Base-by-base conservation (phyloP, 2,329 filamentous ascomycete genomes). In the Madurella fahalii region DNA sequence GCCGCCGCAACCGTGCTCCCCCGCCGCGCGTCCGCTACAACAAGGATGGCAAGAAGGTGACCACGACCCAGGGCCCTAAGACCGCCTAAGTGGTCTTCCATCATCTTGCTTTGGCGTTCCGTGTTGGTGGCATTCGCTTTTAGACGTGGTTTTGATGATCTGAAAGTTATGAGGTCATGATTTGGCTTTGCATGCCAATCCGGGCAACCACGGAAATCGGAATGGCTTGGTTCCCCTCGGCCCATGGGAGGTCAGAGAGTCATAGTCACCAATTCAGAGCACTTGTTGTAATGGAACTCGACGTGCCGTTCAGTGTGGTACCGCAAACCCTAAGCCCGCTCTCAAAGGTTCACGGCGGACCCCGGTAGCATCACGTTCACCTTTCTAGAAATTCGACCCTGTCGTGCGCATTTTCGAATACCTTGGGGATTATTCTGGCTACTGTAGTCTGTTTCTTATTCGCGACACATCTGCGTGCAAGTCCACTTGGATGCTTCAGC, bases 31-130 rank as follows among this genome's bases (percentile, higher is more conserved):
- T 99, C 72, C 85, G 94, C 72, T 99, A 95, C 90, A 99, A 99
- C 89, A 96, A 97, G 88, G 94, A 99, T 74, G 93, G 92, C 84
- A 99, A 99, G 91, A 99, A 99, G 89, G 86, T 99, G 75, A 87
- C 86, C 76, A 91, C 93, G 67, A 88, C 87, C 73, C 86, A 90
- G 79, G 80, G 81, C 67, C 81, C 83, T 71, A 90, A 89, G 81
- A 71, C 72, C 50, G 59, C 61, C 44, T 63, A 63, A 58, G 42
- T 43, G 25, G 51, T 31, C 13, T 25, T 44, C 18, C 11, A 37
- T 40, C 40, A 59, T 57, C 57, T 58, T 59, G 57, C 52, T 50
- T 58, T 55, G 59, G 57, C 60, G 60, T 59, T 64, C 57, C 53
- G 56, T 44, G 50, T 56, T 60, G 58, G 61, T 57, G 57, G 52